phyloP scores from a whole-genome alignment of 345 rosid genomes.

The Brassica napus region Da-Ae NC_063450.1:43593001-43593500 shows the following conservation, averaged over 20 bases:
- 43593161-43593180: constrained; percentile 94
- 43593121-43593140: constrained; percentile 74
- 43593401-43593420: constrained; percentile 11
- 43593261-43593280: not conserved
- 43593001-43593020: not conserved
- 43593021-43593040: not conserved
- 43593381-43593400: constrained; percentile 17
- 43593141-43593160: constrained; percentile 77
- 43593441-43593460: not conserved
- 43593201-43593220: constrained; percentile 35
- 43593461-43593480: not conserved
- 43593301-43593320: not conserved
- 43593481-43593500: not conserved
- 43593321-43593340: not conserved
- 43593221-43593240: constrained; percentile 31
- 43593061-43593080: not conserved
- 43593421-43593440: not conserved
- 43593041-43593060: not conserved
- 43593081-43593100: not conserved
- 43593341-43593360: constrained; percentile 8
- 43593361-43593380: not conserved
- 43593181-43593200: constrained; percentile 68
- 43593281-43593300: not conserved
- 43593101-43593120: constrained; percentile 47
- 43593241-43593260: constrained; percentile 25